Base-by-base conservation (phyloP, 2,329 filamentous ascomycete species). In the Alternaria arborescens region DNA sequence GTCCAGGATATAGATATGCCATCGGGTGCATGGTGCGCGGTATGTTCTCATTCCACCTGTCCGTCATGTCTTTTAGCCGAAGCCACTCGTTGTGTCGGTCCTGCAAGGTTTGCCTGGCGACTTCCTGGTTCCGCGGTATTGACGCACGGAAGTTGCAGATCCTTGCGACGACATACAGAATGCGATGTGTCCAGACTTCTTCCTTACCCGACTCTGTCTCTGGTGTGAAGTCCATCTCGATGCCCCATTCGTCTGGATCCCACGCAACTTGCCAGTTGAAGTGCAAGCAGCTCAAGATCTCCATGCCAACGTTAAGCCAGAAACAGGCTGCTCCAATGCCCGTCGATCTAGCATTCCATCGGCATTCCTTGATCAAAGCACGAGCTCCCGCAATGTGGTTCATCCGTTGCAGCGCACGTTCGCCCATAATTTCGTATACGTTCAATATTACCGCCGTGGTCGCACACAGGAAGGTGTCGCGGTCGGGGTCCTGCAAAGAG, bases 401-500 rank as follows among this genome's bases (percentile, higher is more conserved):
- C 89, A 95, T 94, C n/a, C 91, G 86, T 69, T 93, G 88, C 38
- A 89, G 83, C 5, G 91, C 88, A 67, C 88, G 88, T 73, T 94
- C 91, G 50, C 88, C 93, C 92, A 97, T 97, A 69, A 94, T 90
- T 77, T 97, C 93, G 79, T 96, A 97, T 4, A 97, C 91, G 69
- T 97, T 94, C 32, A 98, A 85, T 8, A 97, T 90, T 14, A 97
- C 90, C 3, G 94, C 93, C 0, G 93, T 93, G 0, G 91, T 92
- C 8, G 94, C 93, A 76, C 93, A 97, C 54, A 97, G 89, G 28
- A 90, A 88, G 1, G 89, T 92, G 74, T 97, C 90, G 58, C 93
- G 87, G 67, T 95, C 90, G 0, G 93, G 92, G 71, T 97, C 93
- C 74, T 95, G 91, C 43, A 97, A 80, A 52, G 87, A 89, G 47